These are phyloP conservation scores for Metschnikowia similis DNA, from an alignment of 805 yeast genomes.

Conservation along the genomic window DNA sequence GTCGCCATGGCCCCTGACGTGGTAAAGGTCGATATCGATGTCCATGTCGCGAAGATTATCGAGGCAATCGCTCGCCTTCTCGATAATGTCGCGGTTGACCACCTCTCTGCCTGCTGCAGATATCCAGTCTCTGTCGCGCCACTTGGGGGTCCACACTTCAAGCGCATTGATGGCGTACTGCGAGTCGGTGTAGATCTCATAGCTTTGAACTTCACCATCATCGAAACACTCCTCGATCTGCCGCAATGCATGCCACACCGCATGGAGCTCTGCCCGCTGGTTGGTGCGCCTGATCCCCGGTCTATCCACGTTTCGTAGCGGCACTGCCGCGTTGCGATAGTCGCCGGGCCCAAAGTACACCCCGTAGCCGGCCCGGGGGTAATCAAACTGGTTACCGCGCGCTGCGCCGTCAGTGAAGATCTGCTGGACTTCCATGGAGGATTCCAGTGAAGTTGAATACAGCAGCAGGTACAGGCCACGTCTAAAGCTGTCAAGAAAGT, in stretches of 20 bases:
- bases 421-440: neutral
- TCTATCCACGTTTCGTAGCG: conserved; percentile 37
- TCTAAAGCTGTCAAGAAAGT: neutral
- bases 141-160: conserved; percentile 51
- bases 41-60: conserved; percentile 32
- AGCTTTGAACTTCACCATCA: too few species aligned
- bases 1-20: conserved; percentile 76
- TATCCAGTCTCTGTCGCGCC: conserved; percentile 59
- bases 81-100: conserved; percentile 50
- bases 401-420: conserved; percentile 82
- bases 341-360: conserved; percentile 61
- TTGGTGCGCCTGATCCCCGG: conserved; percentile 51
- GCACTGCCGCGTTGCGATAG: conserved; percentile 50
- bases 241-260: conserved; percentile 54
- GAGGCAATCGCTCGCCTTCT: conserved; percentile 22
- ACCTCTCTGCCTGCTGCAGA: conserved; percentile 43
- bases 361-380: conserved; percentile 62
- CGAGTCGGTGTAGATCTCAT: conserved; percentile 65
- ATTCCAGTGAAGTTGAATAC: too few species aligned
- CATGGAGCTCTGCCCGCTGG: conserved; percentile 75
- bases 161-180: conserved; percentile 56
- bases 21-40: conserved; percentile 44
- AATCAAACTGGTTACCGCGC: conserved; percentile 49
- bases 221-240: conserved; percentile 31
- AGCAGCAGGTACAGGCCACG: neutral